Evolutionary conservation across 306 rosid species (phyloP).

Genomic region (Dalbergia cultrata): DNA sequence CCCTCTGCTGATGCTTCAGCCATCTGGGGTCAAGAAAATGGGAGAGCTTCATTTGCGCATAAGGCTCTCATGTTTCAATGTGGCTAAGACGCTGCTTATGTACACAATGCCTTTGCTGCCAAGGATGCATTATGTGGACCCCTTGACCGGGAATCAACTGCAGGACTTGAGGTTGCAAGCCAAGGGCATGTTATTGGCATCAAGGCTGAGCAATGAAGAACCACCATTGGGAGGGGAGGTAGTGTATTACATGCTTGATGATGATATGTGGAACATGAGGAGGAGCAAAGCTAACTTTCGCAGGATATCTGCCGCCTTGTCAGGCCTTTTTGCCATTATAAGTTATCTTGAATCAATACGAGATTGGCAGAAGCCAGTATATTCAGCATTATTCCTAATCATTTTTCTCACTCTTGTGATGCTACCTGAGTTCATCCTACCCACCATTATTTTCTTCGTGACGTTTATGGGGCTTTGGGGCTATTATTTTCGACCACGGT

Average conservation of each 20-base stretch:
- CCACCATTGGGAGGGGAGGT: conserved; percentile 9
- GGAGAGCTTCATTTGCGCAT: conserved; percentile 8
- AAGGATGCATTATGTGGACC: conserved; percentile 22
- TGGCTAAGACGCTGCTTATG: background rate
- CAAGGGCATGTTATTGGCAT: background rate
- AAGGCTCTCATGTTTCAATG: conserved; percentile 17
- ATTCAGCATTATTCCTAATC: background rate
- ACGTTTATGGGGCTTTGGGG: conserved; percentile 7
- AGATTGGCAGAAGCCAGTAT: background rate
- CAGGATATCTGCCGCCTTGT: background rate
- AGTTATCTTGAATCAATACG: background rate
- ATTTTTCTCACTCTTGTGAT: conserved; percentile 1
- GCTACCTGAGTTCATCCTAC: conserved; percentile 2
- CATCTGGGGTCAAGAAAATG: background rate
- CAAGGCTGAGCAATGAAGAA: background rate
- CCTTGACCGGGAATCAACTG: background rate
- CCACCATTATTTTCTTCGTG: background rate
- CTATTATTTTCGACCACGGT: background rate
- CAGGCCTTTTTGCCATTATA: background rate
- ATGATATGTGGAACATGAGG: background rate
- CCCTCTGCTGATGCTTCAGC: background rate
- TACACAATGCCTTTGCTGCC: conserved; percentile 14
- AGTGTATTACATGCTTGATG: background rate
- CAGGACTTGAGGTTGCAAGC: background rate
- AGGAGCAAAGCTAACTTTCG: background rate